Conservation (phyloP, 169 alveolate genomes). For the Plasmodium vivax region DNA sequence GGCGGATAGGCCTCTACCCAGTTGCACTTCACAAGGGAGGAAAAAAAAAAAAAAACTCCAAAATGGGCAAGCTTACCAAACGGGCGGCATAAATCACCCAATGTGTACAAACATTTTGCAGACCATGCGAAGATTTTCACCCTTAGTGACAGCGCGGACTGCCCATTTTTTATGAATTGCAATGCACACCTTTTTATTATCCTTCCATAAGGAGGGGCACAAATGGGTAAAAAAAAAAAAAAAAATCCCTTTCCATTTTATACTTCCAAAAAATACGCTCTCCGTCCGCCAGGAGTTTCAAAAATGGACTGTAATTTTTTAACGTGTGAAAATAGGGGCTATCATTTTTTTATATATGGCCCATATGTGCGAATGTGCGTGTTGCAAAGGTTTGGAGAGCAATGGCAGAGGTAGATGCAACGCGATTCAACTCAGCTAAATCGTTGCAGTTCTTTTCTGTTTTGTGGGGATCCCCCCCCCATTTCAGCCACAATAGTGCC, state of each 20-base stretch:
- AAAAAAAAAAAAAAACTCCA: neutral
- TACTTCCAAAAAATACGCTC: neutral
- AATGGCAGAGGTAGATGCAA: neutral
- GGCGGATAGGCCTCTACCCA: neutral
- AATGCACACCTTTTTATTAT: neutral
- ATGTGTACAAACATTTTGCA: neutral
- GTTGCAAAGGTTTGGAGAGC: neutral
- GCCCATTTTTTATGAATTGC: neutral
- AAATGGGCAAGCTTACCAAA: neutral
- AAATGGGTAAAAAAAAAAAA: neutral
- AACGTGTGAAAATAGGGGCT: neutral
- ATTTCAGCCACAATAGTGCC: neutral
- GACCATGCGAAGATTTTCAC: neutral
- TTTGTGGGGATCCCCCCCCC: neutral
- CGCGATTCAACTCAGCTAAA: neutral
- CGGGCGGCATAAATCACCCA: neutral
- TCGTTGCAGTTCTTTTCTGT: neutral
- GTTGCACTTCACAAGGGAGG: neutral
- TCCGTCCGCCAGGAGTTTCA: neutral
- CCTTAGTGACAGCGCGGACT: neutral
- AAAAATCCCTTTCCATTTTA: neutral
- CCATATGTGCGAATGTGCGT: neutral
- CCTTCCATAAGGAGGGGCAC: neutral
- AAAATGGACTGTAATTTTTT: neutral
- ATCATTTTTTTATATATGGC: neutral